These are phyloP conservation scores for Magnaporthiopsis poae DNA, from an alignment of 2,329 filamentous ascomycete genomes.

Conservation along the genomic window DNA sequence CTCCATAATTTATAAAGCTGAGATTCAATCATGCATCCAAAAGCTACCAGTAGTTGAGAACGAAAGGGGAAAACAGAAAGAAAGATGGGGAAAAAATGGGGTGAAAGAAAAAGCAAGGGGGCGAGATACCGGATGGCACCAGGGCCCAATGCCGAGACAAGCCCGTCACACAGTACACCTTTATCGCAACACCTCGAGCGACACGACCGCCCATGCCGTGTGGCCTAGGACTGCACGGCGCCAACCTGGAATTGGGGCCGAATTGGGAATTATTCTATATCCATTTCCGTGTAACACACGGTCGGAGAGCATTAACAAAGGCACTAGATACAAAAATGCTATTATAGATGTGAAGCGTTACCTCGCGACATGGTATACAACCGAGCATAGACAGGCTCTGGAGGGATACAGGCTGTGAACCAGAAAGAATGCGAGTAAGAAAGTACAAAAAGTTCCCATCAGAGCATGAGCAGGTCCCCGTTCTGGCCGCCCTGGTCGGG, in stretches of 20 bases:
- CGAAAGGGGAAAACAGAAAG: too few relatives aligned
- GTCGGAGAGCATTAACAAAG: neutral
- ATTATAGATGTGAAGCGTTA: neutral
- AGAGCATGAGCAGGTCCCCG: slow-evolving; percentile 55
- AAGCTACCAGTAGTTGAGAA: neutral
- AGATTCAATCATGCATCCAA: too few relatives aligned
- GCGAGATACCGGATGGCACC: too few relatives aligned
- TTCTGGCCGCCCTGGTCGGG: slow-evolving; percentile 56
- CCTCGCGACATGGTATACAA: neutral
- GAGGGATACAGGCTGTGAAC: neutral
- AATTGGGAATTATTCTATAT: neutral
- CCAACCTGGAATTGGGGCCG: neutral
- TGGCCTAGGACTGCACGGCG: neutral
- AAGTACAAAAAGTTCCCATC: neutral
- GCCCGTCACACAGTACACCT: neutral
- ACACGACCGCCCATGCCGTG: neutral
- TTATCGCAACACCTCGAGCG: neutral
- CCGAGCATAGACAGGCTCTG: neutral
- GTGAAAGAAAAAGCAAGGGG: too few relatives aligned
- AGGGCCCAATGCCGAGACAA: neutral
- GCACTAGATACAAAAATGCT: neutral
- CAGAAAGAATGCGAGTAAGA: neutral
- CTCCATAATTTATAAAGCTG: neutral
- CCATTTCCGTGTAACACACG: neutral
- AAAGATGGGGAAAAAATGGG: neutral